Conservation (phyloP, 2,329 filamentous ascomycete genomes). For the Penicillium sclerotiorum region DNA sequence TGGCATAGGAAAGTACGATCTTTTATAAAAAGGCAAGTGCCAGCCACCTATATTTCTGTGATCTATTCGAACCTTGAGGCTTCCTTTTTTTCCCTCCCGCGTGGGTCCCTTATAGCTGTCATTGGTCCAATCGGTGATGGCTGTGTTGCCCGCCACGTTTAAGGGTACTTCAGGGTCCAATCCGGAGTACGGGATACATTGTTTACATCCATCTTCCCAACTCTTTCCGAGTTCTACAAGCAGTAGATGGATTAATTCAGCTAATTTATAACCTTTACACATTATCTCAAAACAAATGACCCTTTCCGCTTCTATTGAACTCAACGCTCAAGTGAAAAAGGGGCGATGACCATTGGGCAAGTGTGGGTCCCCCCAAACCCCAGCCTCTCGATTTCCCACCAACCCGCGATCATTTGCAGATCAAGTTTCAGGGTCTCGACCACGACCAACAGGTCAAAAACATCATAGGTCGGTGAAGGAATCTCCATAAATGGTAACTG, state of each 20-base stretch:
- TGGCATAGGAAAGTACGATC: no score
- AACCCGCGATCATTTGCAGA: neutral
- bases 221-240: no score
- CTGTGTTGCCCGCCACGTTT: constrained; percentile 10
- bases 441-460: neutral
- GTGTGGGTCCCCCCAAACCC: constrained; percentile 10
- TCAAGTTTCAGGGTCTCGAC: constrained; percentile 1
- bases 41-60: constrained; percentile 27
- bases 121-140: constrained; percentile 11
- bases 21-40: constrained; percentile 13
- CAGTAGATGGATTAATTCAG: no score
- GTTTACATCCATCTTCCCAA: neutral
- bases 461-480: neutral
- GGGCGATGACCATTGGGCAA: constrained; percentile 7
- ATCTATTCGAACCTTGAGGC: no score
- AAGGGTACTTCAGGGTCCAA: neutral
- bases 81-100: no score
- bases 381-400: constrained; percentile 13
- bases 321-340: no score
- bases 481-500: neutral
- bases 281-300: no score
- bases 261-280: no score
- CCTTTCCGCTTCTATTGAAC: no score
- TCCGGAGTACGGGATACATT: no score
- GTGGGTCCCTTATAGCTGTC: constrained; percentile 13